These are phyloP conservation scores for Xanthoceras sorbifolium DNA, from an alignment of 345 rosid genomes.

Conservation along the genomic window DNA sequence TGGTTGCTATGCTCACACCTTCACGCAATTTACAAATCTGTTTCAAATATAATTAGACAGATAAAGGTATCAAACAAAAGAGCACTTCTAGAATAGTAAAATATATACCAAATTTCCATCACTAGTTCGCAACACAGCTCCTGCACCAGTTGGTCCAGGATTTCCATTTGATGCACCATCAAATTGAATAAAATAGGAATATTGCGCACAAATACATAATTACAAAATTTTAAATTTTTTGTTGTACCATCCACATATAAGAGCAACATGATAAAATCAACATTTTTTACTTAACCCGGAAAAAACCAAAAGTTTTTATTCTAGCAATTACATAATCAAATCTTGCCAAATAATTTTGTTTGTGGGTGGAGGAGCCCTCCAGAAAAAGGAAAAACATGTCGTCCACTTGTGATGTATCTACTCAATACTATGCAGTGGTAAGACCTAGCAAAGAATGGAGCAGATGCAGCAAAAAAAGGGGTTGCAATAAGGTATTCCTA, in stretches of 20 bases:
- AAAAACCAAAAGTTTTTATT: not conserved
- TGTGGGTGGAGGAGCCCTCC: not conserved
- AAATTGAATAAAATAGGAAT: conserved; percentile 68
- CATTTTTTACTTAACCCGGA: not conserved
- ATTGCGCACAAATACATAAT: conserved; percentile 42
- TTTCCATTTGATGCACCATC: conserved; percentile 97
- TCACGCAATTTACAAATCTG: conserved; percentile 81
- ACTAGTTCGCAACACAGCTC: conserved; percentile 64
- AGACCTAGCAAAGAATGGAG: not conserved
- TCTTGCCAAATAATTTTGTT: not conserved
- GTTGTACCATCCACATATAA: not conserved
- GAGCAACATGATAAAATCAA: not conserved
- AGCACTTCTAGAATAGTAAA: conserved; percentile 2
- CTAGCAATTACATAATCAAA: not conserved
- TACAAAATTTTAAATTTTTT: conserved; percentile 1
- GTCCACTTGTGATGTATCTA: not conserved
- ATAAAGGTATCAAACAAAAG: not conserved
- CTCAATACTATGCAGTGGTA: not conserved
- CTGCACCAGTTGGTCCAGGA: conserved; percentile 95
- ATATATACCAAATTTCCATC: conserved; percentile 74
- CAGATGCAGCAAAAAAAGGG: conserved; percentile 16
- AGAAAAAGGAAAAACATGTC: not conserved
- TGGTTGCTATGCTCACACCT: conserved; percentile 76
- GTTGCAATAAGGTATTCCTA: not conserved
- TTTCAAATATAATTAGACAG: conserved; percentile 17